phyloP scores from a whole-genome alignment of 164 flowering plant species.

The Vitis cinerea region DNA sequence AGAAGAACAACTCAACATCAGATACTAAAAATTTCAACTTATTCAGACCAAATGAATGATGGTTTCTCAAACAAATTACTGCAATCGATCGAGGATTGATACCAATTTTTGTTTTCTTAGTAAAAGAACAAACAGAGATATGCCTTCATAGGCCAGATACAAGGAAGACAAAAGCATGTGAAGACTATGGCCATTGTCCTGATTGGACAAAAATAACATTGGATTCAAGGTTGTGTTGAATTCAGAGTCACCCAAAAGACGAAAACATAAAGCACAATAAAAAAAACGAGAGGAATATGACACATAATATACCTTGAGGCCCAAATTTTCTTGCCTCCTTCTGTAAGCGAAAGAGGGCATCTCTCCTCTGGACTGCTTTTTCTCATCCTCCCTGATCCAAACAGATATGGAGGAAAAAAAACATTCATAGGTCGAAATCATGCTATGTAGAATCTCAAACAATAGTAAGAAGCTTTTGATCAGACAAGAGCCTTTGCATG shows the following conservation, averaged over 20 bases:
- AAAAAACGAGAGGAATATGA: constrained; percentile 18
- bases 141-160: too few relatives aligned
- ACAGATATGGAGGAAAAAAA: constrained; percentile 3
- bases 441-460: constrained; percentile 18
- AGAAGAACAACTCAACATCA: too few relatives aligned
- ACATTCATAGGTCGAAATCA: constrained; percentile 11
- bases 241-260: neutral
- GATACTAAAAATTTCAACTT: too few relatives aligned
- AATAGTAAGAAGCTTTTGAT: constrained; percentile 7
- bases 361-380: constrained; percentile 7
- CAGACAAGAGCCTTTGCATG: constrained; percentile 2
- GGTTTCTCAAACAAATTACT: too few relatives aligned
- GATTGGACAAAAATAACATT: neutral
- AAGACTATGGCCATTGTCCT: neutral
- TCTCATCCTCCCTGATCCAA: neutral
- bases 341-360: constrained; percentile 11
- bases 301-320: constrained; percentile 23
- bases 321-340: neutral
- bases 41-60: too few relatives aligned
- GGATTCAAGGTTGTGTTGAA: neutral
- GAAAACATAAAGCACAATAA: neutral
- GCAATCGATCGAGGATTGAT: neutral
- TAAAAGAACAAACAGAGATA: too few relatives aligned
- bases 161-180: neutral
- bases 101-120: too few relatives aligned